phyloP scores from a whole-genome alignment of 139 green algal genomes.

The Picochlorum costavermella region DNA sequence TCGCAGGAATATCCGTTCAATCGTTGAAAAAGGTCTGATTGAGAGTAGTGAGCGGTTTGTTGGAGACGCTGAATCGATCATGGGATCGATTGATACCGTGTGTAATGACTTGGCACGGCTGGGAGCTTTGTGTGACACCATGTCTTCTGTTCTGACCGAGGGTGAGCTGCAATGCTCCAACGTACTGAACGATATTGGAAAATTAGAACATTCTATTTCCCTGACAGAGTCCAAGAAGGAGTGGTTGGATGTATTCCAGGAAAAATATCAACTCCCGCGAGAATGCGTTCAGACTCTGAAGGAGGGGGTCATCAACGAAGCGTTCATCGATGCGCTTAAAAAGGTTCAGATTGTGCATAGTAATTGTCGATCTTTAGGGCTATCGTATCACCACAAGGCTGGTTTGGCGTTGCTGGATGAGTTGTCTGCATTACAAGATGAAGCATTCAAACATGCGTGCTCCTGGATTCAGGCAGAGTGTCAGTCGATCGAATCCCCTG shows the following conservation, averaged over 20 bases:
- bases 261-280: constrained; percentile 86
- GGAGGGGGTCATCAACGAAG: constrained; percentile 48
- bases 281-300: constrained; percentile 54
- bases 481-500: constrained; percentile 68
- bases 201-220: constrained; percentile 45
- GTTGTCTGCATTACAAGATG: constrained; percentile 89
- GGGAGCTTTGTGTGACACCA: constrained; percentile 47
- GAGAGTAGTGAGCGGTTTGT: constrained; percentile 73
- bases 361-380: constrained; percentile 84
- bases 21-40: constrained; percentile 69
- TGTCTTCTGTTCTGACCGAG: constrained; percentile 30
- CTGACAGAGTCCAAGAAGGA: constrained; percentile 39
- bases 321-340: constrained; percentile 83
- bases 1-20: constrained; percentile 45
- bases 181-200: constrained; percentile 51
- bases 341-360: constrained; percentile 82
- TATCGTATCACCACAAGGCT: constrained; percentile 85
- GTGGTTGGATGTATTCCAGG: constrained; percentile 74
- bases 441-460: constrained; percentile 90
- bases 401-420: constrained; percentile 96
- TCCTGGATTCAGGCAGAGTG: constrained; percentile 94
- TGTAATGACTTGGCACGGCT: constrained; percentile 64
- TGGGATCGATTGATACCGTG: constrained; percentile 67
- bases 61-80: constrained; percentile 49
- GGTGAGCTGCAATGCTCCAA: constrained; percentile 28